Conservation (phyloP, 495 filamentous ascomycete species). For the Xylona heveae region DNA sequence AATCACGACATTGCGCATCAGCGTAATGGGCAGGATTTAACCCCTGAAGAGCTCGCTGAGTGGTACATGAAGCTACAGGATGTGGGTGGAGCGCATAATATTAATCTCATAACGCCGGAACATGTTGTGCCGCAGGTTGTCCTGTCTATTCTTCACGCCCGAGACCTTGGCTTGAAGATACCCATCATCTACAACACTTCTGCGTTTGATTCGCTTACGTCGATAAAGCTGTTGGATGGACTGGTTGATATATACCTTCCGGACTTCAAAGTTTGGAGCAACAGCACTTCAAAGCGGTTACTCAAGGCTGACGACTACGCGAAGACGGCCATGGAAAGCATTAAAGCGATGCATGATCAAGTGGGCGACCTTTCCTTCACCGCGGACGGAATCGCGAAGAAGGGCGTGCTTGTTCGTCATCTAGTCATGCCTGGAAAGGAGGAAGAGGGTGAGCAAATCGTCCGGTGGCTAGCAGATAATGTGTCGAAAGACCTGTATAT, state of each 20-base stretch:
- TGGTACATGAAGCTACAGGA: slow-evolving; percentile 64
- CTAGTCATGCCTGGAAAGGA: slow-evolving; percentile 60
- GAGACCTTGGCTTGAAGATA: slow-evolving; percentile 38
- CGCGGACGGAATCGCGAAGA: slow-evolving; percentile 51
- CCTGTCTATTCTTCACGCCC: slow-evolving; percentile 43
- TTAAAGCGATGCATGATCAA: slow-evolving; percentile 53
- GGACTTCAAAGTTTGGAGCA: slow-evolving; percentile 59
- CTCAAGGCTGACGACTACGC: slow-evolving; percentile 56
- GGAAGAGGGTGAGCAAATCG: slow-evolving; percentile 43
- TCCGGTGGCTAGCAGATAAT: slow-evolving; percentile 43
- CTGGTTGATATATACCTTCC: slow-evolving; percentile 61
- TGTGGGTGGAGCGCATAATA: slow-evolving; percentile 51
- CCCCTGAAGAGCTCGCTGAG: slow-evolving; percentile 49
- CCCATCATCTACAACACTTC: slow-evolving; percentile 68
- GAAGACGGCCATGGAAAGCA: slow-evolving; percentile 41
- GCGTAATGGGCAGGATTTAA: slow-evolving; percentile 50
- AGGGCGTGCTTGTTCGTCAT: slow-evolving; percentile 48
- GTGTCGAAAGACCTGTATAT: slow-evolving; percentile 43
- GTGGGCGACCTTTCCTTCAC: slow-evolving; percentile 63
- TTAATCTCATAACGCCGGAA: slow-evolving; percentile 59
- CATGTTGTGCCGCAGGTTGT: slow-evolving; percentile 63
- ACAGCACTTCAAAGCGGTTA: slow-evolving; percentile 36
- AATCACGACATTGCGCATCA: slow-evolving; percentile 64
- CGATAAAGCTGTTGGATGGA: slow-evolving; percentile 44
- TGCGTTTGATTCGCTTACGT: slow-evolving; percentile 47